phyloP scores from a whole-genome alignment of 1,139 yeast species.

The Scheffersomyces segobiensis region DNA sequence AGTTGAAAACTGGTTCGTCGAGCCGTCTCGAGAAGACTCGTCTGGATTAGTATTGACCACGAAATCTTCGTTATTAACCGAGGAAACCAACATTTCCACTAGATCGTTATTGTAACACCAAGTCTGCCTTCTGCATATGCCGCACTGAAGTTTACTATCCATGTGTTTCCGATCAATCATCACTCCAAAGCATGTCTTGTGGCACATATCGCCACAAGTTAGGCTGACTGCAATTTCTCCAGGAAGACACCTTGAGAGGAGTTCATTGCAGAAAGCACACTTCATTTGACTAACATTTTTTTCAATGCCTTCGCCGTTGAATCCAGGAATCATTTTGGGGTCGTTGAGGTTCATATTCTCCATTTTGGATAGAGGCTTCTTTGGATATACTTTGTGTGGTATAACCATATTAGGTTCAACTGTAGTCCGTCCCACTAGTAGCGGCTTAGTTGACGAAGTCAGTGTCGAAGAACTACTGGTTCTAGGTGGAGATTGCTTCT shows the following conservation, averaged over 20 bases:
- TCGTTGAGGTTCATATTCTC: not conserved
- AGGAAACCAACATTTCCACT: not conserved
- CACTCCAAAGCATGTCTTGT: conserved; percentile 26
- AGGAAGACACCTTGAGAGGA: conserved; percentile 12
- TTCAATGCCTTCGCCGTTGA: not conserved
- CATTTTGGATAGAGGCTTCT: not conserved
- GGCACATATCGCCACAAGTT: conserved; percentile 30
- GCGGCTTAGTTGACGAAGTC: not conserved
- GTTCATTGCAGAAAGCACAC: conserved; percentile 34
- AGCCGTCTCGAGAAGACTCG: not conserved
- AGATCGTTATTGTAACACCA: conserved; percentile 7
- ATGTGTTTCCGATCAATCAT: conserved; percentile 12
- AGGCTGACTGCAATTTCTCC: conserved; percentile 28
- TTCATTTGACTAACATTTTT: not conserved
- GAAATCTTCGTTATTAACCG: conserved; percentile 1
- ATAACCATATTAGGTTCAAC: not conserved
- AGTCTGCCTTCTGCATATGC: conserved; percentile 11
- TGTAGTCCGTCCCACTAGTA: not conserved
- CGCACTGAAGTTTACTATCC: conserved; percentile 8
- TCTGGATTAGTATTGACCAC: not conserved
- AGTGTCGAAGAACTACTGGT: not conserved
- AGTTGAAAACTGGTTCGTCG: not conserved
- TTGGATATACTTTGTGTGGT: not conserved
- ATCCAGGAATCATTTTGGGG: not conserved
- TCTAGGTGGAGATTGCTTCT: not conserved